Base-by-base conservation (phyloP, 257 asterid genomes). In the Penstemon eatonii region DNA sequence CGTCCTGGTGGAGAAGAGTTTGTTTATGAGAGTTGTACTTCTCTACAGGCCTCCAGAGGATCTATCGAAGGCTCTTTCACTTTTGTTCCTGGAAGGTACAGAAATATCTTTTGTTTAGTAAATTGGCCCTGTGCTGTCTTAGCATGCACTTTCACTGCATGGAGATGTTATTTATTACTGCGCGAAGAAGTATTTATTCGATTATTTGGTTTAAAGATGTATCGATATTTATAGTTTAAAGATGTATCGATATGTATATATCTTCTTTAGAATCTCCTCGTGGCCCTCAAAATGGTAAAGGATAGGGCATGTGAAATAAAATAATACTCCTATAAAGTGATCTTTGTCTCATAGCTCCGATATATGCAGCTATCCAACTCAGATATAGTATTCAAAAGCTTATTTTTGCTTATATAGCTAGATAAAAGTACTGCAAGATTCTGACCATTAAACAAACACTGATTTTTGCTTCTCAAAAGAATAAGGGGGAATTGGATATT, bases 31-130 rank as follows among this genome's bases (percentile, higher is more conserved):
- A 92, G 98, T 46, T 86, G 95, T 78, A 54, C 84, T 42, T 13
- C 75, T 61, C 81, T 88, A 67, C 47, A 73, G 33, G 69, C 86
- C 66, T 46, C 84, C 57, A 51, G 25, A 19, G 99, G 99, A 73
- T 90, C 95, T 9, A 72, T 90, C 37, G 96, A 90, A 80, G 99
- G 99, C 58, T 76, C 75, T 68, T 88, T 90, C 73, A 93, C 95
- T 74, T 90, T 85, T 74, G 88, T 93, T 56, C 97, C 99, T 56
- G 99, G 99, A 76, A 87, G 97, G 98, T 92, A 90, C 41, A 57
- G 49, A 13, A 60, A 9, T n/a, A 47, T 42, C 38, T 59, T 40
- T 50, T 43, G 50, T 49, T 12, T 56, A 52, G 36, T 47, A 55
- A 60, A 46, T 5, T 49, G 40, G 37, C 66, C 15, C 2, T 62